phyloP scores from a whole-genome alignment of 228 moss, liverwort and hornwort genomes.

The Sphagnum fallax region DNA sequence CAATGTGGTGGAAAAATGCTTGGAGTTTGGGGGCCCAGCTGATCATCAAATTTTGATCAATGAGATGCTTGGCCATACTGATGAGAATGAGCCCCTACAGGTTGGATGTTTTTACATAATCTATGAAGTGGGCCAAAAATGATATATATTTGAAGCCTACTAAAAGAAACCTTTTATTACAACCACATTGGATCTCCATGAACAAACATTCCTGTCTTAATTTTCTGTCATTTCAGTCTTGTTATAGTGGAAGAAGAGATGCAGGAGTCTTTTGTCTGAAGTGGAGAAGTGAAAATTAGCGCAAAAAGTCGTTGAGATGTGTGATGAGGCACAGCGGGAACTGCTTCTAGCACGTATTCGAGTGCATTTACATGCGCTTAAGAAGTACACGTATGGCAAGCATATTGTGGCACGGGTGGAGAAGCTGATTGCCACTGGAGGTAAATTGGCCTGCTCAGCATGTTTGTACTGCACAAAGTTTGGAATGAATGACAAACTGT shows the following conservation, averaged over 20 bases:
- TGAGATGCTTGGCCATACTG: not conserved
- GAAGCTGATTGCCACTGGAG: constrained; percentile 97
- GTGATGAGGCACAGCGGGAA: constrained; percentile 80
- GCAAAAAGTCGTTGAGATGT: constrained; percentile 95
- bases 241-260: no score
- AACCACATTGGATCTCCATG: no score
- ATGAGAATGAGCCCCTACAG: not conserved
- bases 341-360: constrained; percentile 82
- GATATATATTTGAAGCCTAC: no score
- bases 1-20: constrained; percentile 3
- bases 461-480: not conserved
- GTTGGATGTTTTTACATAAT: not conserved
- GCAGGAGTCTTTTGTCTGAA: no score
- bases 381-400: constrained; percentile 98
- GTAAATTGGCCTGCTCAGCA: constrained; percentile 20
- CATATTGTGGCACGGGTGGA: constrained; percentile 98
- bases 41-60: not conserved
- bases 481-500: no score
- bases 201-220: no score
- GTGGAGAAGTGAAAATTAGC: constrained; percentile 23
- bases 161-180: no score
- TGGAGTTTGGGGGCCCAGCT: not conserved
- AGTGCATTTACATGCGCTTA: constrained; percentile 94
- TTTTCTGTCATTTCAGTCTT: no score
- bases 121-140: no score